These are phyloP conservation scores for Apiospora marii DNA, from an alignment of 2,329 filamentous ascomycete species.

Conservation along the genomic window DNA sequence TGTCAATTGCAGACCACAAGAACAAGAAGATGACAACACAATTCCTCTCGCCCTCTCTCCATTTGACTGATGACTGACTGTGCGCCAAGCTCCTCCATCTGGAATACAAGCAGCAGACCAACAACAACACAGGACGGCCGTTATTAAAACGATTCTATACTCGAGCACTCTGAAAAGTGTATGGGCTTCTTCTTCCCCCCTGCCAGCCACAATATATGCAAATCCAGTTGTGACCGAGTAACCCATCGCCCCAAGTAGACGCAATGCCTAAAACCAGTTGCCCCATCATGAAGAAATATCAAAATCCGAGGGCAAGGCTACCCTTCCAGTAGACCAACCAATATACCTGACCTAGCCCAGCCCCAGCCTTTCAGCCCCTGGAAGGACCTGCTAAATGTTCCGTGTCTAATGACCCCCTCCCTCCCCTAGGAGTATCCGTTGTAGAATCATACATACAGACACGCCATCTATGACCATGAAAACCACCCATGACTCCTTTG, in stretches of 20 bases:
- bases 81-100: background rate
- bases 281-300: constrained; percentile 3
- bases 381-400: constrained; percentile 1
- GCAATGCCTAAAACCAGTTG: background rate
- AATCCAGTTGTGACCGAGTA: constrained; percentile 17
- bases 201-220: background rate
- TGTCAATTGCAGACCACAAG: background rate
- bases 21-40: background rate
- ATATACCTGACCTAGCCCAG: constrained; percentile 4
- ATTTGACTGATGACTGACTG: background rate
- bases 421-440: background rate
- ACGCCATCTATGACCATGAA: constrained; percentile 17
- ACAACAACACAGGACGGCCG: background rate
- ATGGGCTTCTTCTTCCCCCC: background rate
- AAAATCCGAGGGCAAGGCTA: constrained; percentile 1
- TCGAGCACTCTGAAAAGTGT: background rate
- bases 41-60: background rate
- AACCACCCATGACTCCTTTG: constrained; percentile 2
- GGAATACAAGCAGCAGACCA: background rate
- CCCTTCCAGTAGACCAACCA: constrained; percentile 16
- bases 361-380: constrained; percentile 5
- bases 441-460: constrained; percentile 10
- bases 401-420: constrained; percentile 9
- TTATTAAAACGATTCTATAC: background rate
- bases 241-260: background rate